These are phyloP conservation scores for Syzygium syzygioides DNA, from an alignment of 441 rosid species.

Conservation along the genomic window DNA sequence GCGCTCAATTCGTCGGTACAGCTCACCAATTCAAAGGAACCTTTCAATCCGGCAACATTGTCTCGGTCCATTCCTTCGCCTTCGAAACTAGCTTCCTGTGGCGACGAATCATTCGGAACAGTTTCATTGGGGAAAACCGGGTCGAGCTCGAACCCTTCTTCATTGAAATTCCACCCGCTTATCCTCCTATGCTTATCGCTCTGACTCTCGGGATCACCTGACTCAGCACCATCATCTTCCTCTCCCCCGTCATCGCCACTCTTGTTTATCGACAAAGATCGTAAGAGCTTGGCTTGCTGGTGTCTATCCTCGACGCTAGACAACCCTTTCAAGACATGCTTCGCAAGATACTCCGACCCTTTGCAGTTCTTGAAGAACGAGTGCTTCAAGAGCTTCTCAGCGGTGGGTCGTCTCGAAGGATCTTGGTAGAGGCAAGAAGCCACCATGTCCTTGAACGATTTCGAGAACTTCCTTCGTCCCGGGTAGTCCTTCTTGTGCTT, in stretches of 20 bases:
- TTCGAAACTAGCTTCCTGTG: conserved; percentile 25
- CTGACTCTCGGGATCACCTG: background rate
- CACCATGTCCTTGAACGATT: conserved; percentile 75
- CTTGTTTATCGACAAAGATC: background rate
- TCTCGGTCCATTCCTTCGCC: conserved; percentile 20
- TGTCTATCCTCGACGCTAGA: conserved; percentile 60
- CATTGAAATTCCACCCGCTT: conserved; percentile 86
- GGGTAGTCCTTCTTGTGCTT: conserved; percentile 24
- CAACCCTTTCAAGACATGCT: conserved; percentile 49
- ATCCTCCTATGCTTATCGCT: conserved; percentile 56
- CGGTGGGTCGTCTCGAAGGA: conserved; percentile 64
- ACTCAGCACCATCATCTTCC: background rate
- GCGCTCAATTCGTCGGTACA: conserved; percentile 5
- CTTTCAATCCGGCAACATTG: background rate
- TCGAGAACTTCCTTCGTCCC: conserved; percentile 50
- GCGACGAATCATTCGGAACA: conserved; percentile 3
- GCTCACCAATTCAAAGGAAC: background rate
- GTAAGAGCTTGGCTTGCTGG: conserved; percentile 20
- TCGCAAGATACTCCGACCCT: conserved; percentile 46
- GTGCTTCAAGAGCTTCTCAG: conserved; percentile 70
- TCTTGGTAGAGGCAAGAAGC: conserved; percentile 75
- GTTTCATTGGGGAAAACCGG: conserved; percentile 53
- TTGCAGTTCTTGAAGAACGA: conserved; percentile 65
- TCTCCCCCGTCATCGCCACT: conserved; percentile 5
- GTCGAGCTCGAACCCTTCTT: conserved; percentile 59